A percentile compares a stretch with the other conserved stretches of the same genome.
Conservation (phyloP, 2,329 filamentous ascomycete genomes). For the Aspergillus sp. region DNA sequence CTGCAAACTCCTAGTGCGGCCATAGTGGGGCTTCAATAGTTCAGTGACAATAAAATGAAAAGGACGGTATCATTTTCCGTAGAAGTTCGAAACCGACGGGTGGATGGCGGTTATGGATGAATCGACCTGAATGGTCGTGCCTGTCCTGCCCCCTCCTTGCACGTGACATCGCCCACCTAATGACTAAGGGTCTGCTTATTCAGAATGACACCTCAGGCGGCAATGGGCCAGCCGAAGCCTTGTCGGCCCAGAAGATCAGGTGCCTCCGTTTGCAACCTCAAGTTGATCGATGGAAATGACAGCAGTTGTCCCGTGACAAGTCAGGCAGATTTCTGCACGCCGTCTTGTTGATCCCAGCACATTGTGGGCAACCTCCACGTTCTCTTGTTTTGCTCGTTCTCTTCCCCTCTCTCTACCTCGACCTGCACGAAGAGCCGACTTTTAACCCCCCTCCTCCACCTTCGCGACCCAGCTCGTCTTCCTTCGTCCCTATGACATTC, state of each 20-base stretch:
- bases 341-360: background rate
- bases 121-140: background rate
- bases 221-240: slow-evolving; percentile 6
- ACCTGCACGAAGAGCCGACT: slow-evolving; percentile 9
- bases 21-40: background rate
- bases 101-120: background rate
- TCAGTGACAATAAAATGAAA: background rate
- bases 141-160: background rate
- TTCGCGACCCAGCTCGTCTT: slow-evolving; percentile 20
- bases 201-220: slow-evolving; percentile 1
- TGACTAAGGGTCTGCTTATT: slow-evolving; percentile 1
- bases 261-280: slow-evolving; percentile 13
- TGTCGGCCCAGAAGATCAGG: slow-evolving; percentile 4
- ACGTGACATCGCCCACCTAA: background rate
- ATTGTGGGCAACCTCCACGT: background rate
- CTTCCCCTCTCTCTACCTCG: background rate
- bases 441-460: slow-evolving; percentile 8
- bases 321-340: background rate
- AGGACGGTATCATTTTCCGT: background rate
- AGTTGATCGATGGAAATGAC: slow-evolving; percentile 10
- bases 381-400: background rate
- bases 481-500: slow-evolving; percentile 25
- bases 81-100: background rate
- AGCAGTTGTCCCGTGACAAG: slow-evolving; percentile 5
- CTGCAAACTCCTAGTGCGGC: background rate